Evolutionary conservation across 1,284 basidiomycete species (phyloP), one percentile per base, ranked within the genome.

Genomic region (Agaricales sp.): DNA sequence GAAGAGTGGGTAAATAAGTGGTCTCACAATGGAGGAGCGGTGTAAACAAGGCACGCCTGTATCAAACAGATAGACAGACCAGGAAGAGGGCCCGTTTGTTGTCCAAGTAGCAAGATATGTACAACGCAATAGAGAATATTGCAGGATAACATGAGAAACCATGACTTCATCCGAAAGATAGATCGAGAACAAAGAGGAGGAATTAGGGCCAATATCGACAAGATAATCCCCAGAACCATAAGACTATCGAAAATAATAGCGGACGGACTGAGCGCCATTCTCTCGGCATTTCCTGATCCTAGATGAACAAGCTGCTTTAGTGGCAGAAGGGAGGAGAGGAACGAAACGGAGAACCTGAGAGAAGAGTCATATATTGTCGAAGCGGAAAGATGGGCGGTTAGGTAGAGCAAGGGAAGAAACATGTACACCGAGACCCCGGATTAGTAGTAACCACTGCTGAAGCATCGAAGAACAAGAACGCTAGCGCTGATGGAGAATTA

Each of bases 91-190:
- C 41, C 41, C 8, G 41, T 43, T 19, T 43, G 41, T 43, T 21
- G 41, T 16, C n/a, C 20, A 8, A 43, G 41, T n/a, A 43, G 18
- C n/a, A 43, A 19, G 11, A 43, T 8, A 43, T 43, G 41, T 8
- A 16, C 41, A n/a, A 54, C 61, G 48, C 44, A 67, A 63, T 35
- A 35, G 30, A 35, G 8, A n/a, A 35, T 35, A n/a, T 35, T 35
- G 30, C 11, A 11, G 30, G 11, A 35, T n/a, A 35, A 35, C n/a
- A 35, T 8, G 30, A n/a, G n/a, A n/a, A 35, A 35, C 30, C 30
- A 35, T n/a, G 30, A 11, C 30, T 35, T 35, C 30, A 35, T 35
- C n/a, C 30, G 30, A 11, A n/a, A 11, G 8, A 35, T 8, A 8
- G 11, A 11, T n/a, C 11, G n/a, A 8, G 30, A 11, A 35, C 8